Conservation (phyloP, 2,329 filamentous ascomycete genomes). For the Fusarium sp. region DNA sequence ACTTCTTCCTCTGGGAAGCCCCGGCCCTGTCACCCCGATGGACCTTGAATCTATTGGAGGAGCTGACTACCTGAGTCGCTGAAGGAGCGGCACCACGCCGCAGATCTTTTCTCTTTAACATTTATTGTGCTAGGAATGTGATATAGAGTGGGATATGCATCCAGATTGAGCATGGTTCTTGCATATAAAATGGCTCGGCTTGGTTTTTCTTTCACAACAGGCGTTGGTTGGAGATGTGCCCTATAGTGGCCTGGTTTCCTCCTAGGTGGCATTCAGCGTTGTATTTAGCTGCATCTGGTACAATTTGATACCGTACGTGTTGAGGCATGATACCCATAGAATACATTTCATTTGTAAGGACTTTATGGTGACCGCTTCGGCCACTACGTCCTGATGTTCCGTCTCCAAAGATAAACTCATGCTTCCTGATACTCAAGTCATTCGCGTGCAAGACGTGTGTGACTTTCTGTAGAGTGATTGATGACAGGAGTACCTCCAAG, state of each 20-base stretch:
- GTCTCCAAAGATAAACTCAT: not conserved
- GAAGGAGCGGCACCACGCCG: not conserved
- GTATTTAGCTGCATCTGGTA: conserved; percentile 29
- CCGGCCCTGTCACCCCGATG: conserved; percentile 71
- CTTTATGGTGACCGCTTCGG: not conserved
- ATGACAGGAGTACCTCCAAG: too few species aligned
- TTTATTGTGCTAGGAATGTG: not conserved
- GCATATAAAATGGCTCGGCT: not conserved
- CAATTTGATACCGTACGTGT: conserved; percentile 25
- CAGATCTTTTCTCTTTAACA: not conserved
- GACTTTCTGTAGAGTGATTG: too few species aligned
- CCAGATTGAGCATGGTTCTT: conserved; percentile 5
- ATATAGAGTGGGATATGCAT: not conserved
- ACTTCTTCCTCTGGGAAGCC: conserved; percentile 65
- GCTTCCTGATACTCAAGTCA: not conserved
- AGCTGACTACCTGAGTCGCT: conserved; percentile 51
- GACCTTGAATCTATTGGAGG: conserved; percentile 58
- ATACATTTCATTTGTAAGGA: conserved; percentile 19
- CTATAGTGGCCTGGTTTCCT: conserved; percentile 9
- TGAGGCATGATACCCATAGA: conserved; percentile 41
- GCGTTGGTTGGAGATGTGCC: conserved; percentile 22
- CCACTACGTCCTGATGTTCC: not conserved
- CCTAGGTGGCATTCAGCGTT: conserved; percentile 30
- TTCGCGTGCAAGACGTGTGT: too few species aligned
- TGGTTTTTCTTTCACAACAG: conserved; percentile 18